These are phyloP conservation scores for Arthrobotrys sphaeroides DNA, from an alignment of 2,329 filamentous ascomycete genomes.

Conservation along the genomic window DNA sequence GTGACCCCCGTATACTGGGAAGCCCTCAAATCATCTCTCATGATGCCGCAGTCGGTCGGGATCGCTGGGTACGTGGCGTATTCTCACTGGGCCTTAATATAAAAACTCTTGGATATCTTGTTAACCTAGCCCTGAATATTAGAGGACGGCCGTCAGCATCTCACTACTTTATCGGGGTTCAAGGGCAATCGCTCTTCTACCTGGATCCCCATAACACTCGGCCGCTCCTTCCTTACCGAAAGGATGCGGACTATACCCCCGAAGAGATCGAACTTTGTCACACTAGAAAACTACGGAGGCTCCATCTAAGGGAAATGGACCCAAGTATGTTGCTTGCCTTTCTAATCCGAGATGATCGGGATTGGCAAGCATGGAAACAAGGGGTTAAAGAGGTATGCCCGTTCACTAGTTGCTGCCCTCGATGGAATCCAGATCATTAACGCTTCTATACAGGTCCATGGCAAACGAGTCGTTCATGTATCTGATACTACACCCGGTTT, in stretches of 20 bases:
- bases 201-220: slow-evolving; percentile 92
- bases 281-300: slow-evolving; percentile 80
- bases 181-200: slow-evolving; percentile 87
- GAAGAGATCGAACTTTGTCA: slow-evolving; percentile 86
- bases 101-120: slow-evolving; percentile 40
- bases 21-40: slow-evolving; percentile 82
- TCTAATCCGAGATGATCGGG: slow-evolving; percentile 79
- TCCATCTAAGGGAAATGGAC: slow-evolving; percentile 92
- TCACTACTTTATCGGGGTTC: slow-evolving; percentile 77
- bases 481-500: slow-evolving; percentile 73
- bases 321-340: slow-evolving; percentile 98
- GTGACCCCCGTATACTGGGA: slow-evolving; percentile 96
- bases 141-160: slow-evolving; percentile 93
- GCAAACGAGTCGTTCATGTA: slow-evolving; percentile 86
- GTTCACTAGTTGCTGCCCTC: not conserved
- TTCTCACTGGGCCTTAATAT: not conserved
- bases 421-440: not conserved
- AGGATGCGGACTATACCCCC: slow-evolving; percentile 67
- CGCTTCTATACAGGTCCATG: slow-evolving; percentile 69
- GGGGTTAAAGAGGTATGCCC: slow-evolving; percentile 67
- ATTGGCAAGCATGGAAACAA: slow-evolving; percentile 84
- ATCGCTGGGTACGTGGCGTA: slow-evolving; percentile 80
- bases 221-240: slow-evolving; percentile 72
- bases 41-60: slow-evolving; percentile 91
- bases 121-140: slow-evolving; percentile 1